Conservation (phyloP, 192 early-diverging fungal genomes). For the Coemansia sp. region DNA sequence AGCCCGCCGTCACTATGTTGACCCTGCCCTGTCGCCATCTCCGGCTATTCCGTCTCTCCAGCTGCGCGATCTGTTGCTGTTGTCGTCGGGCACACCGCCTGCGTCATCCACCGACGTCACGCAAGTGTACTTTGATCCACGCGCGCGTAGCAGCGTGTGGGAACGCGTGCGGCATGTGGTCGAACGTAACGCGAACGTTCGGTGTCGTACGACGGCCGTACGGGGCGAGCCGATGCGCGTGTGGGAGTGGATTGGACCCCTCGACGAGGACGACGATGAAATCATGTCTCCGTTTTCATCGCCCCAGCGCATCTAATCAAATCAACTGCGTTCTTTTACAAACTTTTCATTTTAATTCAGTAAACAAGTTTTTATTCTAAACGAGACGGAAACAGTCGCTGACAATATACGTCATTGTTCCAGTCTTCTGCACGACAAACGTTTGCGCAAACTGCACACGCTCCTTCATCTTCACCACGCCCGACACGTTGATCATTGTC, state of each 20-base stretch:
- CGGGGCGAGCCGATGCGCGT: constrained; percentile 62
- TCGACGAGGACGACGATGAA: constrained; percentile 37
- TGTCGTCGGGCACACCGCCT: constrained; percentile 23
- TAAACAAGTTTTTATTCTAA: constrained; percentile 8
- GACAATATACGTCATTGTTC: constrained; percentile 28
- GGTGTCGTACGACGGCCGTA: constrained; percentile 58
- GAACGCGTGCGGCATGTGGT: constrained; percentile 58
- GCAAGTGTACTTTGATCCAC: constrained; percentile 38
- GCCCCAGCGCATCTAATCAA: constrained; percentile 5
- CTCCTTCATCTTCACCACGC: constrained; percentile 11
- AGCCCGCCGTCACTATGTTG: constrained; percentile 55
- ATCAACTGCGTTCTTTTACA: constrained; percentile 1
- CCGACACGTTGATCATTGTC: constrained; percentile 17
- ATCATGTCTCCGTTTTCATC: not conserved
- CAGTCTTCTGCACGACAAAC: constrained; percentile 24
- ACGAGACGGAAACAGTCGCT: constrained; percentile 47
- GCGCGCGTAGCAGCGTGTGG: constrained; percentile 57
- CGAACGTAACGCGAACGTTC: constrained; percentile 62
- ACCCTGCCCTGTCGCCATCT: constrained; percentile 58
- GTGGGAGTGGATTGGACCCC: constrained; percentile 66
- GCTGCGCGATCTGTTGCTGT: constrained; percentile 60
- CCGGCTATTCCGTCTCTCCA: constrained; percentile 55
- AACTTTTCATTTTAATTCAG: not conserved
- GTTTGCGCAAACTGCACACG: constrained; percentile 39
- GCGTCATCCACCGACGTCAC: not conserved